phyloP scores from a whole-genome alignment of 345 rosid genomes.

The Pugionium cornutum region DNA sequence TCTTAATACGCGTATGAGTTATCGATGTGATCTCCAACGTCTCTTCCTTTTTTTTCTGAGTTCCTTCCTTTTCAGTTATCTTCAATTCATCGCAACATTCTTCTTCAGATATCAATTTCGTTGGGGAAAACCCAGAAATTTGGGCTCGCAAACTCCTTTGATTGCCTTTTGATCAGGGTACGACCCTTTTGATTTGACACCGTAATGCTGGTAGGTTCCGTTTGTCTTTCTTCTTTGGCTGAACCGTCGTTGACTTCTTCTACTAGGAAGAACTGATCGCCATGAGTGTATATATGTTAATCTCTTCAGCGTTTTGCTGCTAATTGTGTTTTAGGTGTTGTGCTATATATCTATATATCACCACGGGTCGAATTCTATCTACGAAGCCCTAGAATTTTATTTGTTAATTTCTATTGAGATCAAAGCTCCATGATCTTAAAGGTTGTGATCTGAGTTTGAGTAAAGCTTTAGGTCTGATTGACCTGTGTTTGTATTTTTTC shows the following conservation, averaged over 20 bases:
- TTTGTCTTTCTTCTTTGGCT: background rate
- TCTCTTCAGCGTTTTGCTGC: constrained; percentile 4
- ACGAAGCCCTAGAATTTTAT: constrained; percentile 6
- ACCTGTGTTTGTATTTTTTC: constrained; percentile 14
- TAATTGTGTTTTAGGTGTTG: constrained; percentile 15
- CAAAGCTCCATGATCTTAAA: constrained; percentile 12
- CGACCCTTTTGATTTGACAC: constrained; percentile 18
- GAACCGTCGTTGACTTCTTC: constrained; percentile 9
- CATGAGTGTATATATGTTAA: background rate
- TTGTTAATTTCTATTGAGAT: background rate
- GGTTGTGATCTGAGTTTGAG: constrained; percentile 20
- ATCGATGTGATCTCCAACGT: constrained; percentile 41
- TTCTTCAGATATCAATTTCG: constrained; percentile 24
- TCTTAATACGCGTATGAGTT: constrained; percentile 22
- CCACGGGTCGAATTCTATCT: constrained; percentile 8
- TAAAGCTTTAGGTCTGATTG: constrained; percentile 8
- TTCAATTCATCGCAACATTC: constrained; percentile 10
- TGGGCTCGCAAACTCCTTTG: constrained; percentile 5
- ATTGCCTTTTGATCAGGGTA: constrained; percentile 5
- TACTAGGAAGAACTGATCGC: constrained; percentile 29
- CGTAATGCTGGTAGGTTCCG: constrained; percentile 38
- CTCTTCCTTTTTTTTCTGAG: constrained; percentile 1
- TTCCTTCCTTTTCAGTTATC: constrained; percentile 9
- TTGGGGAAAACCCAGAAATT: constrained; percentile 1
- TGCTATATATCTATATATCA: background rate